Evolutionary conservation across 106 monocot genomes (phyloP), one percentile per base, ranked within the genome.

Genomic region (Iris macrosiphon): DNA sequence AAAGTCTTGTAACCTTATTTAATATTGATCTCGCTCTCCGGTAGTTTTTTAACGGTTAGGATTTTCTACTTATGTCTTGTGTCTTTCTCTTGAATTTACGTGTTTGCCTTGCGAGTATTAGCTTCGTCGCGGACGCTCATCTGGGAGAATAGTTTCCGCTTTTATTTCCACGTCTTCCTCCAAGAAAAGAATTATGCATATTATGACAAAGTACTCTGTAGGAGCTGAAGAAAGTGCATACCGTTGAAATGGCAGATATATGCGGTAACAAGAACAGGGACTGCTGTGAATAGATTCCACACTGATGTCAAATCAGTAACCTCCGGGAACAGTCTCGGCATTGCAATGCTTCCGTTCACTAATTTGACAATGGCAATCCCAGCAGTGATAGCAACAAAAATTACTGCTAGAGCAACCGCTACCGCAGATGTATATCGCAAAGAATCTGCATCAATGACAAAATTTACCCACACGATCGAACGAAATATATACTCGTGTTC

Each of bases 221-320:
- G n/a, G n/a, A n/a, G n/a, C n/a, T n/a, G n/a, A n/a, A n/a, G n/a
- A n/a, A n/a, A n/a, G n/a, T n/a, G n/a, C n/a, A 30, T 68, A 85
- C 80, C 72, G 25, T 75, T 87, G 58, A 77, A 87, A 27, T 87
- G 86, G 67, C 80, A 87, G 7, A 87, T 73, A 30, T 67, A 87
- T 42, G 86, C 80, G 13, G 80, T 81, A 57, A 77, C 86, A 23
- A 87, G 55, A 43, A 87, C 70, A 32, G 86, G 86, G 8, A 77
- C 75, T 9, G 62, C 72, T 1, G 86, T 87, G 66, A 87, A 87
- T 48, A 87, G 77, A n/a, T 77, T 77, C 77, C 73, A 81, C 44
- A 81, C 17, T 15, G 86, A 80, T 45, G 61, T 37, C 53, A 72
- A 22, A 65, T 73, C 69, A 25, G 61, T 39, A n/a, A 81, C 3